A percentile compares a stretch with the other conserved stretches of the same genome.
Evolutionary conservation across 2,329 filamentous ascomycete genomes (phyloP).

Genomic region (Penicillium thymicola): DNA sequence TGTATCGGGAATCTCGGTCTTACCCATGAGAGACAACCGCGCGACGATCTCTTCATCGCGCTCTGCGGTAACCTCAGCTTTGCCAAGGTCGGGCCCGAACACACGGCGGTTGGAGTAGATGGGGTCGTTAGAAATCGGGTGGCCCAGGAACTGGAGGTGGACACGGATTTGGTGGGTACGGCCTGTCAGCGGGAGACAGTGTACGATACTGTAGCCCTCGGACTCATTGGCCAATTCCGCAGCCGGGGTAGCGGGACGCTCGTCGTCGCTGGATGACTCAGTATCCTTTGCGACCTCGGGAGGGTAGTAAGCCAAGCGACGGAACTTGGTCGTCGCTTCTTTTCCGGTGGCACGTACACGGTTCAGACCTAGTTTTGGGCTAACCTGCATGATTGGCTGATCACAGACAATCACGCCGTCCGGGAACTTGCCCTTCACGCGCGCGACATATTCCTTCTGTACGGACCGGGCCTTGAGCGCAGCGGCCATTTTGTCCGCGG

Average conservation of each 20-base stretch:
- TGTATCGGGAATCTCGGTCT: constrained; percentile 85
- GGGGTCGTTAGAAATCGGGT: constrained; percentile 95
- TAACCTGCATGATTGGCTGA: constrained; percentile 89
- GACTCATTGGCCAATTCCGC: constrained; percentile 42
- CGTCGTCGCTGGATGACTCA: constrained; percentile 18
- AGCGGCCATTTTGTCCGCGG: constrained; percentile 70
- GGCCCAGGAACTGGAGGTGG: constrained; percentile 88
- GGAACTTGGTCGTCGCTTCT: constrained; percentile 84
- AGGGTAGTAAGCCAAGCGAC: constrained; percentile 87
- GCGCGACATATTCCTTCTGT: constrained; percentile 90
- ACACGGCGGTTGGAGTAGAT: constrained; percentile 95
- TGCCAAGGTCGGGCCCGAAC: constrained; percentile 78
- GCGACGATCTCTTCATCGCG: constrained; percentile 88
- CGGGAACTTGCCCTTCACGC: constrained; percentile 87
- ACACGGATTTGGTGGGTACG: constrained; percentile 94
- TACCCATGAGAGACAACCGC: constrained; percentile 83
- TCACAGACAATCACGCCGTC: constrained; percentile 89
- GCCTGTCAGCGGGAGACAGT: constrained; percentile 88
- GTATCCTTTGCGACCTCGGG: constrained; percentile 27
- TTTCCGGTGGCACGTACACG: constrained; percentile 92
- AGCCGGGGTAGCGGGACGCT: constrained; percentile 31
- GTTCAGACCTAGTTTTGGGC: constrained; percentile 90
- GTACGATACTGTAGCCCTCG: constrained; percentile 87
- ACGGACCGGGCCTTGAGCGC: constrained; percentile 80
- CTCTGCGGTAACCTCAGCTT: constrained; percentile 62